Conservation (phyloP, 1,284 basidiomycete genomes). For the Naganishia sp. region DNA sequence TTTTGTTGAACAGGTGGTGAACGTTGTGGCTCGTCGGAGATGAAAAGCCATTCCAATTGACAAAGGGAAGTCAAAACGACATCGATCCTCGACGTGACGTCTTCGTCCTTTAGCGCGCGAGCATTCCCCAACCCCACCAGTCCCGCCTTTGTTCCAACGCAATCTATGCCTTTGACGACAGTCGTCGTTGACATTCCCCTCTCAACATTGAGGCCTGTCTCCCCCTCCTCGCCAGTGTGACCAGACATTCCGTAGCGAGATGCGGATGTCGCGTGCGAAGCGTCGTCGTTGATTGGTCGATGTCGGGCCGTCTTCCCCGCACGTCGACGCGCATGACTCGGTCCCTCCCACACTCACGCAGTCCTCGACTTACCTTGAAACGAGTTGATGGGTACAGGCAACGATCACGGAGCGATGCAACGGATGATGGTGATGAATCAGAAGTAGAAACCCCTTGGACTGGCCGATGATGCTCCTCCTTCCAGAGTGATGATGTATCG, state of each 20-base stretch:
- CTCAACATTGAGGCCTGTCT: neutral
- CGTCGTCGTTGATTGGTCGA: slow-evolving; percentile 18
- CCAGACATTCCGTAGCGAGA: neutral
- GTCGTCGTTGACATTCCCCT: neutral
- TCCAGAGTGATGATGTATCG: slow-evolving; percentile 21
- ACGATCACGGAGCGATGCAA: too few species aligned
- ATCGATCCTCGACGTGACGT: neutral
- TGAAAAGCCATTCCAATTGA: too few species aligned
- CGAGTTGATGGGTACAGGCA: neutral
- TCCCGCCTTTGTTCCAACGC: neutral
- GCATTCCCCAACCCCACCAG: neutral
- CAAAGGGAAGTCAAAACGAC: too few species aligned
- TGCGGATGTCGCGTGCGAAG: slow-evolving; percentile 17
- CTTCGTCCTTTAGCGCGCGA: slow-evolving; percentile 2
- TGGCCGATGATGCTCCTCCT: slow-evolving; percentile 14
- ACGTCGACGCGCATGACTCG: slow-evolving; percentile 4
- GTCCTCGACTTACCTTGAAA: slow-evolving; percentile 17
- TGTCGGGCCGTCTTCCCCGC: neutral
- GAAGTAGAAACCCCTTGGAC: neutral
- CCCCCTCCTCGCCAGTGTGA: neutral
- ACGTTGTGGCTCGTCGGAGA: too few species aligned
- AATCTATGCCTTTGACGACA: slow-evolving; percentile 3
- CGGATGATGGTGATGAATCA: neutral
- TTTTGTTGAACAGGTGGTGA: too few species aligned
- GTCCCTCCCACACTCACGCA: too few species aligned